Percentiles rank a stretch among this genome's conserved stretches.
phyloP scores from a whole-genome alignment of 2,329 filamentous ascomycete species.

The Alternaria sp. region DNA sequence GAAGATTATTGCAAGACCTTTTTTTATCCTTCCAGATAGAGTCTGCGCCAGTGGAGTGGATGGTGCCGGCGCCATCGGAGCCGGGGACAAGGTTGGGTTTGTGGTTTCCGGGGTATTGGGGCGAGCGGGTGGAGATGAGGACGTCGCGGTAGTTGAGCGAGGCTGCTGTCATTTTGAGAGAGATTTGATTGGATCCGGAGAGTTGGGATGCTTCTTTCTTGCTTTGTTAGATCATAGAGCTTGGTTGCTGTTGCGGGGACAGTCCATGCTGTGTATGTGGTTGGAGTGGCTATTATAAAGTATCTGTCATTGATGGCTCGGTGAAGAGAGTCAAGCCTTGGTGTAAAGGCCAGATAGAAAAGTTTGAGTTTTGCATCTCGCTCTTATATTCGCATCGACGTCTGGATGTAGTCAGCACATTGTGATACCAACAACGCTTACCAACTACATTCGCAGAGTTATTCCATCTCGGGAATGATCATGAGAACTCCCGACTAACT shows the following conservation, averaged over 20 bases:
- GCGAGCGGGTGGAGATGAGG: conserved; percentile 23
- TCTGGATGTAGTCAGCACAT: neutral
- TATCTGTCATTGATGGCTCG: neutral
- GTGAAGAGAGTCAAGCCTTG: neutral
- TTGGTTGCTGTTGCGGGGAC: conserved; percentile 14
- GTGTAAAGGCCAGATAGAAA: neutral
- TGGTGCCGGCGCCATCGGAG: conserved; percentile 33
- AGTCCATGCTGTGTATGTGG: conserved; percentile 16
- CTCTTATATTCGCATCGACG: neutral
- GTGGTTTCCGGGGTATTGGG: conserved; percentile 27
- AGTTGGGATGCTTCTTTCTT: neutral
- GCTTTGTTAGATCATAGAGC: conserved; percentile 1
- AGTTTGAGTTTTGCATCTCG: neutral
- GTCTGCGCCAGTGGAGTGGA: conserved; percentile 30
- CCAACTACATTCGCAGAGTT: neutral
- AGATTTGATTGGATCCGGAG: conserved; percentile 22
- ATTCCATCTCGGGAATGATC: neutral
- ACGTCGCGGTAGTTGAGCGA: conserved; percentile 40
- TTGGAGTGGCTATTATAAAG: neutral
- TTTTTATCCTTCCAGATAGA: neutral
- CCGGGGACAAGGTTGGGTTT: conserved; percentile 27
- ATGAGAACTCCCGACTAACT: neutral
- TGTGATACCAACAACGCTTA: neutral
- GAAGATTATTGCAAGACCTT: neutral
- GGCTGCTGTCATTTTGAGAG: conserved; percentile 33